These are phyloP conservation scores for Erigeron canadensis DNA, from an alignment of 129 eudicot genomes.

Conservation along the genomic window DNA sequence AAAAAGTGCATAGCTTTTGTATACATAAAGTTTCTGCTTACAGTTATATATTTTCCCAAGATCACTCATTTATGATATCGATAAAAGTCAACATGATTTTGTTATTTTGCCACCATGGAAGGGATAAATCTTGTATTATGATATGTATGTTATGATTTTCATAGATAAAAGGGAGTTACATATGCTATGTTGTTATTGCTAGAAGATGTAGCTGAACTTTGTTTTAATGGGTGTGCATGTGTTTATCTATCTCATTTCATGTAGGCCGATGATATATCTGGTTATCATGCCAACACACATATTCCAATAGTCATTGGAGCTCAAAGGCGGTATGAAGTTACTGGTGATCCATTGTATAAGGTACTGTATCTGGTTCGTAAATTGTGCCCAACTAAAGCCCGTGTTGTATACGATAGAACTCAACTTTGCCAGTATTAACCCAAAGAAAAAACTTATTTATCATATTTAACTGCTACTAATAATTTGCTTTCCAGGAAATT, in stretches of 20 bases:
- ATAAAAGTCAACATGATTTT: conserved; percentile 1
- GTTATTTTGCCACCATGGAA: neutral
- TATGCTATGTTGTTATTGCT: conserved; percentile 11
- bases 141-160: neutral
- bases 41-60: neutral
- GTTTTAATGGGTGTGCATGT: neutral
- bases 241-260: conserved; percentile 7
- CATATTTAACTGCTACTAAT: conserved; percentile 17
- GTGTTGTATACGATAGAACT: neutral
- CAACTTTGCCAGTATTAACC: conserved; percentile 4
- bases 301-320: conserved; percentile 89
- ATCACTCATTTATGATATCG: neutral
- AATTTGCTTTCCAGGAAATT: conserved; percentile 60
- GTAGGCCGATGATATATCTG: conserved; percentile 84
- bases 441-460: conserved; percentile 6
- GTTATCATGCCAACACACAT: conserved; percentile 81
- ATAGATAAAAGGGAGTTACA: neutral
- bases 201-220: neutral
- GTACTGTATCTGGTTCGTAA: conserved; percentile 40
- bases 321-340: conserved; percentile 80
- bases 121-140: neutral
- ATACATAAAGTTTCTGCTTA: neutral
- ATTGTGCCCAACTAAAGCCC: neutral
- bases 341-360: conserved; percentile 84
- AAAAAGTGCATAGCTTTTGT: no score